Evolutionary conservation across 345 rosid species (phyloP), one percentile per base, ranked within the genome.

Genomic region (Aquilaria malaccensis): DNA sequence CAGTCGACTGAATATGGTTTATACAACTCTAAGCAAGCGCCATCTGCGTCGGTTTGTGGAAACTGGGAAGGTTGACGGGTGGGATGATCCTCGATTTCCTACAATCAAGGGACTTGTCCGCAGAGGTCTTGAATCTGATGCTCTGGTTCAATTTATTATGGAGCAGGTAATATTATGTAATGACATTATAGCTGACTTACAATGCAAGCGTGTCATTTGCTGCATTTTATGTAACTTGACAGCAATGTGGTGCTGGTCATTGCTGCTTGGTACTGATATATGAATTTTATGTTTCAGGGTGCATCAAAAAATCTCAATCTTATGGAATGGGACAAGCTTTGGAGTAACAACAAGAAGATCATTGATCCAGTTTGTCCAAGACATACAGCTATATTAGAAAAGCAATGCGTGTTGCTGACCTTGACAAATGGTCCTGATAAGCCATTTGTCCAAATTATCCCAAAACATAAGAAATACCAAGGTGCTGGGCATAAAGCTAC

Each of bases 71-170:
- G 99, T 94, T 54, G 95, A 86, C 51, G 97, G 96, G 50, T 94
- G 99, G 99, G 99, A 94, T 73, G 99, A 94, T 78, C 88, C 97
- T 43, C 90, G 97, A 12, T 86, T 94, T 74, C 97, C 97, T 13
- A 94, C 99, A 11, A 97, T 94, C 43, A 95, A 87, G 73, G 97
- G 99, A 70, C 89, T 94, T 54, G 95, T 88, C 12, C 95, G 95
- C 9, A 77, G 97, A 72, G 97, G 99, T 22, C 57, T 71, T 94
- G 56, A 88, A 90, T 63, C 89, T 5, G 99, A 94, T 70, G 97
- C 99, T 47, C 50, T 94, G 65, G 82, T 90, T 13, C 96, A 90
- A 59, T 94, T 94, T 69, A 90, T 94, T 77, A 85, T 94, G 46
- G 99, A 94, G 56, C 97, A 87, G 91, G 98, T 90, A 71, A 55